Base-by-base conservation (phyloP, 2,329 filamentous ascomycete species). In the Lasiodiplodia sp. region DNA sequence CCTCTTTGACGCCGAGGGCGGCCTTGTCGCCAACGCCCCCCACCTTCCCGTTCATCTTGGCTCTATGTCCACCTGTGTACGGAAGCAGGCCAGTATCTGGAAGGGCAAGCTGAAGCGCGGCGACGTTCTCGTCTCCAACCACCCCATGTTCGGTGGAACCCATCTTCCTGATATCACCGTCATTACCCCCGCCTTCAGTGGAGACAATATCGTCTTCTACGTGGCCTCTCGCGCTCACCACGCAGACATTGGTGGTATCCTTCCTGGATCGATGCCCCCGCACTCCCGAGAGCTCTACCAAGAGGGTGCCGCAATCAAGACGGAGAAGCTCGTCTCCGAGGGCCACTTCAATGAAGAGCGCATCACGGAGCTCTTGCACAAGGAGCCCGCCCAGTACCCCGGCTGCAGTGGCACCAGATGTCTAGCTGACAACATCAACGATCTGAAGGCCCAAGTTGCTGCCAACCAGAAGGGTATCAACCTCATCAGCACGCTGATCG, bases 391-490 rank as follows among this genome's bases (percentile, higher is more conserved):
- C 0, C 84, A 90, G 73, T 89, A 92, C 72, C 88, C 90, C 0
- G 93, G 91, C 1, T 96, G 92, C 80, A 90, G 87, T 66, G 93
- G 92, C 2, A 94, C 93, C 0, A 84, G 93, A 53, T 93, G 92
- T 75, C 83, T 96, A 1, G 89, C 87, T 11, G 93, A 97, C 78
- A 96, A 96, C 76, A 84, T 96, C 72, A 94, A 93, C 65, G 93
- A 96, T 76, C 84, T 97, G 51, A 94, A 94, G 78, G 93, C 93
- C 0, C 93, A 96, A 76, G 90, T 96, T 14, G 92, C 93, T 0
- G 92, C 93, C 14, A 96, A 97, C 75, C 91, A 93, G 73, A 94
- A 94, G 73, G 93, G 93, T 10, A 95, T 95, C 75, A 90, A 88
- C 44, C 83, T 95, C 25, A 96, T 96, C 72, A 87, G 87, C 62